Evolutionary conservation across 495 filamentous ascomycete species (phyloP), one percentile per base, ranked within the genome.

Genomic region (Daldinia vernicosa): DNA sequence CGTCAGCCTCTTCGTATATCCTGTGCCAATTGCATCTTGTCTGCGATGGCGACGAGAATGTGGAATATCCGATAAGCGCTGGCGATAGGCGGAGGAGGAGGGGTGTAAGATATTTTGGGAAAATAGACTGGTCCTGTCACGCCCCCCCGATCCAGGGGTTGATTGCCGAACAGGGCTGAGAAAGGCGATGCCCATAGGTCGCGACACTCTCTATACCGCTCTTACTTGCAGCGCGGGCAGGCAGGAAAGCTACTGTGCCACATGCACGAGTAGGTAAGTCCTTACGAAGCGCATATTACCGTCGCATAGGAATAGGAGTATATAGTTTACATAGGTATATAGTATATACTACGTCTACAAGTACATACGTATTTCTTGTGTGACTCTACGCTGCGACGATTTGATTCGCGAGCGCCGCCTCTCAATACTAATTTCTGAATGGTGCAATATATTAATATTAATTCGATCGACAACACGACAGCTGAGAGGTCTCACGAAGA

Each of bases 161-260:
- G 37, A 67, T 58, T 72, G 65, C 70, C 70, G 70, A 62, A 52
- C 70, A 72, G 70, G 70, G 70, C 70, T 72, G 65, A 69, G 37
- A 62, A 52, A 66, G 70, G 65, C 66, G 65, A 60, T 57, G 70
- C 32, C 17, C 33, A 72, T 67, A 64, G 70, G 60, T 28, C 28
- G 70, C 59, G 24, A 35, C 3, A 14, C 33, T 35, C 33, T 35
- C 33, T 14, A 35, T 39, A 64, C 47, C 17, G 11, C 24, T 51
- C 58, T 72, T 65, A 69, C 65, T 66, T 68, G 65, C 64, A 68
- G 64, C 43, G 43, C 43, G 43, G 43, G 19, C 35, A 24, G 47
- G 60, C 35, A 57, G 43, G 60, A 63, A 53, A 57, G 43, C 17
- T 40, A 39, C 70, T 61, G 64, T 68, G 54, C 70, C 60, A 55